Conservation (phyloP, 129 eudicot species). For the Scalesia atractyloides region DNA sequence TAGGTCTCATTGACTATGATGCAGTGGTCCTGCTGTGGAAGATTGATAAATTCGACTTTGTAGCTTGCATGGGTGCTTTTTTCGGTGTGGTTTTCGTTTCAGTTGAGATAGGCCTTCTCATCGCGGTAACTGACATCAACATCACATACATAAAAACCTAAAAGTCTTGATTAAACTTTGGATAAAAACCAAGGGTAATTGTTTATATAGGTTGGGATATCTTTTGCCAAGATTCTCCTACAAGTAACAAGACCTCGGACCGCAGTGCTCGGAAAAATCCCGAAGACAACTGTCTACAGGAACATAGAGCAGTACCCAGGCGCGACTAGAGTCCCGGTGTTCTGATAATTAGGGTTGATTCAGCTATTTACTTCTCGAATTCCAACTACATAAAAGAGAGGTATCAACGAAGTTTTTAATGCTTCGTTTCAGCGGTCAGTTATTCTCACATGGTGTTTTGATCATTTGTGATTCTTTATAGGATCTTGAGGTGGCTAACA, state of each 20-base stretch:
- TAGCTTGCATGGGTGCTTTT: slow-evolving; percentile 81
- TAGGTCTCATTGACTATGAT: slow-evolving; percentile 57
- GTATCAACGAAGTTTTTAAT: slow-evolving; percentile 23
- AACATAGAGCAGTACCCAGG: slow-evolving; percentile 68
- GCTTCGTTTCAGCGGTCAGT: not conserved
- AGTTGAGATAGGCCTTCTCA: slow-evolving; percentile 69
- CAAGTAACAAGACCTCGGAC: slow-evolving; percentile 87
- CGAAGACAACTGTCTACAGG: slow-evolving; percentile 63
- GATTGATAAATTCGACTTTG: slow-evolving; percentile 68
- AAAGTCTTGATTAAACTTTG: not conserved
- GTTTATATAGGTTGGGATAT: slow-evolving; percentile 50
- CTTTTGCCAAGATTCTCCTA: slow-evolving; percentile 68
- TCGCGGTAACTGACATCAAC: slow-evolving; percentile 44
- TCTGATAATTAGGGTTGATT: slow-evolving; percentile 64
- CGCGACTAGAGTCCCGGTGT: slow-evolving; percentile 60
- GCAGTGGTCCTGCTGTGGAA: slow-evolving; percentile 62
- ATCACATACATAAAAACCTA: not conserved
- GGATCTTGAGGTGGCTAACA: slow-evolving; percentile 72
- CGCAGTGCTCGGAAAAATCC: slow-evolving; percentile 65
- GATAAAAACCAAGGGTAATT: not conserved
- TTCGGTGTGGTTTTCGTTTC: slow-evolving; percentile 62
- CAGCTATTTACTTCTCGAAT: slow-evolving; percentile 75
- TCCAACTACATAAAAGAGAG: slow-evolving; percentile 71
- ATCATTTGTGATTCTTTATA: slow-evolving; percentile 22
- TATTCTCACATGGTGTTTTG: not conserved